These are phyloP conservation scores for Stephanodiscus triporus DNA, from an alignment of 108 stramenopile species.

Conservation along the genomic window DNA sequence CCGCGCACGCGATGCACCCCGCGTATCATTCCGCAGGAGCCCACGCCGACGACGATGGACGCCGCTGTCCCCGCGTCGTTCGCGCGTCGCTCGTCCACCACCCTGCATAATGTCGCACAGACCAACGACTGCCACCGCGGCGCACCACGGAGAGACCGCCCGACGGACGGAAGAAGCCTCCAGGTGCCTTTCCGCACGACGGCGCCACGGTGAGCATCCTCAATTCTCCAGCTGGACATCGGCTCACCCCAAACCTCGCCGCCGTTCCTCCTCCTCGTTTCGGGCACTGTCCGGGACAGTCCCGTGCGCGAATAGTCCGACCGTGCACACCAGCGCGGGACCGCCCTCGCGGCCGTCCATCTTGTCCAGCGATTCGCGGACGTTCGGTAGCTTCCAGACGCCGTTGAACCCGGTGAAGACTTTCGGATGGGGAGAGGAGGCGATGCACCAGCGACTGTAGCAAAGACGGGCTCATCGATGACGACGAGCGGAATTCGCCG, in stretches of 20 bases:
- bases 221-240: slow-evolving; percentile 43
- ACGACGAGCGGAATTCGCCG: slow-evolving; percentile 26
- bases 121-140: too few relatives aligned
- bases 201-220: slow-evolving; percentile 45
- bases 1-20: too few relatives aligned
- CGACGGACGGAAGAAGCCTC: not conserved
- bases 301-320: slow-evolving; percentile 35
- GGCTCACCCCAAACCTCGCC: slow-evolving; percentile 33
- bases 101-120: too few relatives aligned
- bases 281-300: slow-evolving; percentile 28
- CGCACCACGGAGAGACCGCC: too few relatives aligned
- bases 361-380: not conserved
- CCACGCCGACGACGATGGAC: too few relatives aligned
- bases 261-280: slow-evolving; percentile 6
- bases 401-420: slow-evolving; percentile 39
- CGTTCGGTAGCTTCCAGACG: slow-evolving; percentile 23
- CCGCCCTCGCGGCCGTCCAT: slow-evolving; percentile 16
- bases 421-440: slow-evolving; percentile 37
- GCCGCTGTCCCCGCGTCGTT: too few relatives aligned
- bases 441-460: slow-evolving; percentile 31
- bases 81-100: too few relatives aligned
- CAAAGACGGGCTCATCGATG: slow-evolving; percentile 23
- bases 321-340: slow-evolving; percentile 16
- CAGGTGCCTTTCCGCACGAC: slow-evolving; percentile 16
- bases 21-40: too few relatives aligned